These are phyloP conservation scores for Chenopodium berlandieri DNA, from an alignment of 148 eudicot species.

Conservation along the genomic window DNA sequence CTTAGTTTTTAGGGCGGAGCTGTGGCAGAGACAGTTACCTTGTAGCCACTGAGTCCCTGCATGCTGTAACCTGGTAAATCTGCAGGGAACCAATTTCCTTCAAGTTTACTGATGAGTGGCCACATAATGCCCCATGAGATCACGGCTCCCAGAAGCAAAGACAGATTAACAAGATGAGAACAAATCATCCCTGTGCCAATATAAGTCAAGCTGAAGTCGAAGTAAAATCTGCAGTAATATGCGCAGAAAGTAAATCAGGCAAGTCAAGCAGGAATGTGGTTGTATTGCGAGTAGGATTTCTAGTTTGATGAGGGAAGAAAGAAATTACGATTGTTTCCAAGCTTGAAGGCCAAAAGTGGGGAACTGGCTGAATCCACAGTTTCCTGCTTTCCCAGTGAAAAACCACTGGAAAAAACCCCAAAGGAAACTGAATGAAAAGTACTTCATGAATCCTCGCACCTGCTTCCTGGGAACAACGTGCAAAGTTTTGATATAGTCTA, in stretches of 20 bases:
- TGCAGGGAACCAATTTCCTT: constrained; percentile 68
- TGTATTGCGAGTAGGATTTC: not conserved
- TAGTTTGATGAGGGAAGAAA: not conserved
- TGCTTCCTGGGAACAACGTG: constrained; percentile 48
- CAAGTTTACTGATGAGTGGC: constrained; percentile 48
- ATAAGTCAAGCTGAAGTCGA: constrained; percentile 73
- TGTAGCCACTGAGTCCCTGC: constrained; percentile 73
- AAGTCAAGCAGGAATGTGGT: not conserved
- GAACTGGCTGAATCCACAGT: constrained; percentile 63
- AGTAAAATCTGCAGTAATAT: constrained; percentile 53
- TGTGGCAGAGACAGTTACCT: constrained; percentile 33
- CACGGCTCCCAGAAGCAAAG: constrained; percentile 65
- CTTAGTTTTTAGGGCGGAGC: not conserved
- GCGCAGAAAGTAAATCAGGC: not conserved
- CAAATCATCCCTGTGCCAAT: constrained; percentile 86
- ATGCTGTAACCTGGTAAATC: constrained; percentile 51
- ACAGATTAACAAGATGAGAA: constrained; percentile 65
- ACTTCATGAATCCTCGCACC: constrained; percentile 49
- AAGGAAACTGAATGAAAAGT: constrained; percentile 52
- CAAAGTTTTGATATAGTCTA: not conserved
- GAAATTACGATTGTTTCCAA: constrained; percentile 21
- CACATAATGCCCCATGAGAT: constrained; percentile 87
- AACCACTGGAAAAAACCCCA: constrained; percentile 89
- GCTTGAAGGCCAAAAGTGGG: constrained; percentile 82
- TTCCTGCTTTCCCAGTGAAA: constrained; percentile 38